phyloP scores from a whole-genome alignment of 306 rosid genomes.

The Fragaria iinumae region DNA sequence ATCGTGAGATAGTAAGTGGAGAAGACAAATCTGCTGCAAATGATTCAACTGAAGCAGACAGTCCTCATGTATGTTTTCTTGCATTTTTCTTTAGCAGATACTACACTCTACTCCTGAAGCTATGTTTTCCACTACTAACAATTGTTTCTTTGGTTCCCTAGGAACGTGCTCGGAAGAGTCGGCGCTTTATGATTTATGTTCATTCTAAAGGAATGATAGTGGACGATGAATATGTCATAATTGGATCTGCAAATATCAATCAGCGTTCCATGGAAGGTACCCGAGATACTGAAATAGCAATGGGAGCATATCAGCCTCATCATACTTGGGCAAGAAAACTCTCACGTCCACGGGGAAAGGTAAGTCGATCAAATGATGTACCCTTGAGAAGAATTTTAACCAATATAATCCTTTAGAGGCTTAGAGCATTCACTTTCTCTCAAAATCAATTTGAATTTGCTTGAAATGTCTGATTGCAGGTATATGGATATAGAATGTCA shows the following conservation, averaged over 20 bases:
- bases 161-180: no score
- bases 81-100: background rate
- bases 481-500: no score
- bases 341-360: constrained; percentile 71
- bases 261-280: constrained; percentile 86
- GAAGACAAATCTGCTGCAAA: constrained; percentile 8
- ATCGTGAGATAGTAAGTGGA: constrained; percentile 54
- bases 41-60: constrained; percentile 28
- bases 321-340: constrained; percentile 57
- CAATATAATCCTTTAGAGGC: no score
- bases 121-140: no score
- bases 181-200: constrained; percentile 24
- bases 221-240: constrained; percentile 82
- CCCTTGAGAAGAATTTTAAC: no score
- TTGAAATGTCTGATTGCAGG: no score
- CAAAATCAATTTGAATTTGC: no score
- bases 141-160: no score
- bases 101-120: no score
- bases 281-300: constrained; percentile 88
- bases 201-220: constrained; percentile 91
- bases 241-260: constrained; percentile 91
- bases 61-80: constrained; percentile 50
- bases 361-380: no score
- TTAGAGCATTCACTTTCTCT: no score
- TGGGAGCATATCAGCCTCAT: constrained; percentile 82